Base-by-base conservation (phyloP, 2,329 filamentous ascomycete genomes). In the Beauveria sp. region DNA sequence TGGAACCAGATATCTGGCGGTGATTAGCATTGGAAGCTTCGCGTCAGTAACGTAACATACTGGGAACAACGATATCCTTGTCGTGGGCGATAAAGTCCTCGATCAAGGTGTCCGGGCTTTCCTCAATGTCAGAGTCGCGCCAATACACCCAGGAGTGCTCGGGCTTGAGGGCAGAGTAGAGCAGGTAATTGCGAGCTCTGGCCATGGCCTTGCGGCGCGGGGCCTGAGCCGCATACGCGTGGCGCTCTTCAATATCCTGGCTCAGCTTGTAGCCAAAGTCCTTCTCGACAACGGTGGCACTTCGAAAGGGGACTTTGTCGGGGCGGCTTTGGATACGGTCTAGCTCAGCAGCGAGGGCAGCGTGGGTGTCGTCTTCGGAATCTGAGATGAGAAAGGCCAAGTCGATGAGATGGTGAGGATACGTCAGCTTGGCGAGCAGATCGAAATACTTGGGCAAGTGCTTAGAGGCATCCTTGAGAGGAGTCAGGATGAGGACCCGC, bases 91-190 rank as follows among this genome's bases (percentile, higher is more conserved):
- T 89, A 68, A 99, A 96, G 70, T 99, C 95, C 77, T 99, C 93
- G 40, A 99, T 80, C 64, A 99, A 96, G 70, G 84, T 87, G 65
- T 84, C 82, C 1, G 93, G 91, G 72, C 89, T 96, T 71, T 99
- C 93, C 52, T 90, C 86, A 68, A 99, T 97, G 74, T 99, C 95
- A 55, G 96, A 93, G 73, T 99, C 95, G 63, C 95, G 86, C 95
- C 95, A 99, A 75, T 97, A 98, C 9, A 98, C 93, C 95, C 95
- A 99, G 9, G 92, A 93, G 73, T 99, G 95, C 64, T 98, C 92
- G 0, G 92, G 86, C 78, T 96, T 96, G 69, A 99, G 73, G 3
- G 95, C 88, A 0, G 91, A 81, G 38, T 86, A 85, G 2, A 99
- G 84, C 22, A 99, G 81, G 74, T 96, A 99, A 74, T 99, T 99